These are phyloP conservation scores for Lolium rigidum DNA, from an alignment of 176 grass and related monocot genomes.

Conservation along the genomic window DNA sequence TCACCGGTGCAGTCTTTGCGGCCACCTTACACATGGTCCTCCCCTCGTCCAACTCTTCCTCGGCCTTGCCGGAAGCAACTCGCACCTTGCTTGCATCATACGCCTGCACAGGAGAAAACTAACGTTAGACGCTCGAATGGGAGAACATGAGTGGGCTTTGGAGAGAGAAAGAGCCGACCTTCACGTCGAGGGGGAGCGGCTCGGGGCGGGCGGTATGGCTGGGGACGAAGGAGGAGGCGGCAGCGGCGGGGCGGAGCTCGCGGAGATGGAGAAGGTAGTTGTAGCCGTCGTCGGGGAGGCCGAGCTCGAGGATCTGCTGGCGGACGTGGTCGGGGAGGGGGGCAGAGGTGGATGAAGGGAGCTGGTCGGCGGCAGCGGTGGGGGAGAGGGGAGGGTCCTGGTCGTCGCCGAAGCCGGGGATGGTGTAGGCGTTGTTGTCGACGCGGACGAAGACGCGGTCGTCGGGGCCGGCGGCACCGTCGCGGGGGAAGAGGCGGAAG, in stretches of 20 bases:
- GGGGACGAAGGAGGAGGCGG: constrained; percentile 62
- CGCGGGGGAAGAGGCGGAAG: constrained; percentile 79
- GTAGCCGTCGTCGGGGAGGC: constrained; percentile 94
- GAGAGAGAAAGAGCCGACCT: constrained; percentile 52
- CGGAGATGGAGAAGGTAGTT: constrained; percentile 92
- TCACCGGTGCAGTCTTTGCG: constrained; percentile 56
- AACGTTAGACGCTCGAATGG: background rate
- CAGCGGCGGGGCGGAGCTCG: constrained; percentile 73
- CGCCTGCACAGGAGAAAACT: constrained; percentile 49
- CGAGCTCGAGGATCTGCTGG: constrained; percentile 86
- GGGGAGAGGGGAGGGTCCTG: constrained; percentile 57
- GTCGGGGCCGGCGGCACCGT: constrained; percentile 56
- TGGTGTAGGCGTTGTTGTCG: constrained; percentile 76
- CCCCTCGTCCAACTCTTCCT: constrained; percentile 54
- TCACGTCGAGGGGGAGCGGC: constrained; percentile 75
- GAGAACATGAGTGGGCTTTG: background rate
- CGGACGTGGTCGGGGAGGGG: constrained; percentile 57
- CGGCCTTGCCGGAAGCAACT: constrained; percentile 45
- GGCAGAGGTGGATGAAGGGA: background rate
- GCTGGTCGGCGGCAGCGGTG: constrained; percentile 1
- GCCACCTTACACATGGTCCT: constrained; percentile 76
- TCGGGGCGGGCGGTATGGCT: constrained; percentile 58
- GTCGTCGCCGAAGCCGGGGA: constrained; percentile 63
- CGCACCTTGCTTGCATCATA: constrained; percentile 88
- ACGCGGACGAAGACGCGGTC: constrained; percentile 90